Evolutionary conservation across 1,139 yeast genomes (phyloP).

Genomic region (Debaryomyces udenii): DNA sequence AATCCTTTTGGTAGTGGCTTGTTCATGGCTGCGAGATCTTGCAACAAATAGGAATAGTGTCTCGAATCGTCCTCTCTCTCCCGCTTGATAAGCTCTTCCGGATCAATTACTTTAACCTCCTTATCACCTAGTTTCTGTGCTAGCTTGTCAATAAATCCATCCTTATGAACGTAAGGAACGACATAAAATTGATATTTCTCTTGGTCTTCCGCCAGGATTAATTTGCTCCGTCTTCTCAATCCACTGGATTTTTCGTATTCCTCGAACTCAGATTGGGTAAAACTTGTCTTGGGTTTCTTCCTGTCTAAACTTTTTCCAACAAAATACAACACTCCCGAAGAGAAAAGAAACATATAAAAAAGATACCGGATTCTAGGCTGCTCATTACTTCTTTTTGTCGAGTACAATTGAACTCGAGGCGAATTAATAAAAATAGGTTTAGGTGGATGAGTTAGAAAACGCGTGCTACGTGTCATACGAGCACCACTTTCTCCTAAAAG

Average conservation of each 20-base stretch:
- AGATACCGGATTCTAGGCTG: slow-evolving; percentile 53
- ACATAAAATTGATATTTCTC: slow-evolving; percentile 44
- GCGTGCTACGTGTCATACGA: not conserved
- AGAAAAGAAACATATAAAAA: slow-evolving; percentile 50
- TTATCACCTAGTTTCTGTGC: slow-evolving; percentile 21
- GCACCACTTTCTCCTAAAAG: not conserved
- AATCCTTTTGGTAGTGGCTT: slow-evolving; percentile 59
- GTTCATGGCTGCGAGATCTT: slow-evolving; percentile 37
- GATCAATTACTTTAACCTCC: slow-evolving; percentile 52
- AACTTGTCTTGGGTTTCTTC: slow-evolving; percentile 49
- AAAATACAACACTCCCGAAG: slow-evolving; percentile 55
- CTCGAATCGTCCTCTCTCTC: slow-evolving; percentile 46
- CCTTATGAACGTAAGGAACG: slow-evolving; percentile 42
- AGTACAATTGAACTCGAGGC: slow-evolving; percentile 1
- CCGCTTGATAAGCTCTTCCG: slow-evolving; percentile 45
- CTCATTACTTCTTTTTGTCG: slow-evolving; percentile 15
- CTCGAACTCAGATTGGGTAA: slow-evolving; percentile 63
- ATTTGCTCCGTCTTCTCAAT: slow-evolving; percentile 54
- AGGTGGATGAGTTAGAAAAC: not conserved
- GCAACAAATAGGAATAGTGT: slow-evolving; percentile 44
- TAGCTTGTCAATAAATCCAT: slow-evolving; percentile 24
- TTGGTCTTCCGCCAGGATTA: slow-evolving; percentile 35
- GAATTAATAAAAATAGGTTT: not conserved
- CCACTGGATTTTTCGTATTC: slow-evolving; percentile 53
- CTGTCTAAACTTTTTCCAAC: slow-evolving; percentile 58